Conservation (phyloP, 345 rosid genomes). For the Murraya koenigii region DNA sequence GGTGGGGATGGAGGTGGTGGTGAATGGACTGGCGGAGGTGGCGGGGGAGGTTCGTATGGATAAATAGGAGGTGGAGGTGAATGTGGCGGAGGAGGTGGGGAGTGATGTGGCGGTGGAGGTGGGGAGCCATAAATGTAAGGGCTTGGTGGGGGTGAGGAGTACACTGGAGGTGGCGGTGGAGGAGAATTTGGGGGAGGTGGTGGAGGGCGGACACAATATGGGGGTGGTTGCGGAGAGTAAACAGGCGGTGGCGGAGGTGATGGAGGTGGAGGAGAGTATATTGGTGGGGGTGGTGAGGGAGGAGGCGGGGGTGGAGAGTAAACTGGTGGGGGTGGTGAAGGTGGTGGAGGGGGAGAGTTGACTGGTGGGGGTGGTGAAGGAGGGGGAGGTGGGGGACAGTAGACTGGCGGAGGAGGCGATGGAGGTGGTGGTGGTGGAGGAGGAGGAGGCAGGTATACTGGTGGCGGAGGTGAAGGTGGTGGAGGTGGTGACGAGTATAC, state of each 20-base stretch:
- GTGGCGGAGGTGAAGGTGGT: conserved; percentile 40
- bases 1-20: conserved; percentile 62
- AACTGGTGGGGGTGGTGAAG: neutral
- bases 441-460: conserved; percentile 38
- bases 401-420: conserved; percentile 39
- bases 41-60: conserved; percentile 50
- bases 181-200: conserved; percentile 33
- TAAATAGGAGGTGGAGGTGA: conserved; percentile 50
- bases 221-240: conserved; percentile 6
- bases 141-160: conserved; percentile 37
- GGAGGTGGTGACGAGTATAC: conserved; percentile 21
- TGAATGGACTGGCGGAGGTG: conserved; percentile 41
- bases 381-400: conserved; percentile 34
- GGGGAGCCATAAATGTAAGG: conserved; percentile 28
- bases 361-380: conserved; percentile 36
- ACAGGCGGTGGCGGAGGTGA: neutral
- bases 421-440: conserved; percentile 42
- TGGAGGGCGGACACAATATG: conserved; percentile 12
- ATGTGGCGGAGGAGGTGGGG: conserved; percentile 44
- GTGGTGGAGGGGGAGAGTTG: conserved; percentile 21
- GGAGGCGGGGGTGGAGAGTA: conserved; percentile 11
- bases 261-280: neutral
- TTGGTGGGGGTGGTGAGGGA: neutral
- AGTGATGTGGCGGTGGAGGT: conserved; percentile 25
- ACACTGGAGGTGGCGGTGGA: conserved; percentile 31